phyloP scores from a whole-genome alignment of 371 early-diverging fungal species.

The Mortierella sp. region DNA sequence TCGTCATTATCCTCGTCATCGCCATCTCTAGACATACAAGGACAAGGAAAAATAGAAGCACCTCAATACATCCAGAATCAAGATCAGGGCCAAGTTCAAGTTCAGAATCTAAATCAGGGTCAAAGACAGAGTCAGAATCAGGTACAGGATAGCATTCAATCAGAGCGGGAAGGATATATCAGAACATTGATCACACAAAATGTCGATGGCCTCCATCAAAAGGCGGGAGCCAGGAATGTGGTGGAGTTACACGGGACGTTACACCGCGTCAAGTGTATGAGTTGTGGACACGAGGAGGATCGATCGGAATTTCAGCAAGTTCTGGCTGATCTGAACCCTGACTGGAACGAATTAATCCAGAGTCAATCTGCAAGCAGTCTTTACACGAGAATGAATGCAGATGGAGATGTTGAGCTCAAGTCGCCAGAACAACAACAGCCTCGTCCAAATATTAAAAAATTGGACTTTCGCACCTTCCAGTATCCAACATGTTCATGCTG shows the following conservation, averaged over 20 bases:
- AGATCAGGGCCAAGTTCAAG: not conserved
- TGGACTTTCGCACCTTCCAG: slow-evolving; percentile 73
- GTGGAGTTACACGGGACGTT: slow-evolving; percentile 93
- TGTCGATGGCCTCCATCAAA: slow-evolving; percentile 86
- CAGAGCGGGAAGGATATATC: slow-evolving; percentile 34
- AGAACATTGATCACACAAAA: slow-evolving; percentile 88
- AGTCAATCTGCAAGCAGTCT: slow-evolving; percentile 40
- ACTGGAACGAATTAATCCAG: slow-evolving; percentile 63
- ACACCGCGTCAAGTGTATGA: slow-evolving; percentile 77
- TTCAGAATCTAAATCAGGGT: not conserved
- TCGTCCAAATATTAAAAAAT: not conserved
- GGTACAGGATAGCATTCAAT: not conserved
- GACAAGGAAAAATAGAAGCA: not conserved
- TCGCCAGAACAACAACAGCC: slow-evolving; percentile 28
- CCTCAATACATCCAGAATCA: not conserved
- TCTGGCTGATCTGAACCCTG: slow-evolving; percentile 80
- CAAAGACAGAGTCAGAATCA: not conserved
- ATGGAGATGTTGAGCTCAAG: slow-evolving; percentile 89
- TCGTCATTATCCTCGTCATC: slow-evolving; percentile 18
- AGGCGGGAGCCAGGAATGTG: slow-evolving; percentile 67
- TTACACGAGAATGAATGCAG: slow-evolving; percentile 80
- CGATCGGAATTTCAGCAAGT: slow-evolving; percentile 76
- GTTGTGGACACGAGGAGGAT: slow-evolving; percentile 66
- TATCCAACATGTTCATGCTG: slow-evolving; percentile 83
- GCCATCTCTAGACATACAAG: not conserved